Percentiles rank a stretch among this genome's conserved stretches.
phyloP scores from a whole-genome alignment of 345 rosid species.

The Syzygium jambos region DNA sequence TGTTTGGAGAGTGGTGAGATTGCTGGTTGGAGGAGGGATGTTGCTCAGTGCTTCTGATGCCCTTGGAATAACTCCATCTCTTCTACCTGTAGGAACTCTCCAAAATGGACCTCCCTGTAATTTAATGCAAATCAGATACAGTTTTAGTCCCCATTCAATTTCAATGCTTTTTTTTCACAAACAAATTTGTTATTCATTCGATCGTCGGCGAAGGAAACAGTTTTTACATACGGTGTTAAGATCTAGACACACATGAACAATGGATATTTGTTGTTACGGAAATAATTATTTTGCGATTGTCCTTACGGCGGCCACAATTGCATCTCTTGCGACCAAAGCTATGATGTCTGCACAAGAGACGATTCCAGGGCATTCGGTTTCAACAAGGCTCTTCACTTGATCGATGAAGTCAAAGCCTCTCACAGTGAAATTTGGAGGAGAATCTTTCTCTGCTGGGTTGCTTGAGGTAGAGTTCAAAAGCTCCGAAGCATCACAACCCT shows the following conservation, averaged over 20 bases:
- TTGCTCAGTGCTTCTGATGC: slow-evolving; percentile 40
- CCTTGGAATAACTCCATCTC: slow-evolving; percentile 65
- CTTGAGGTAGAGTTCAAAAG: slow-evolving; percentile 61
- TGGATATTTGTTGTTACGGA: background rate
- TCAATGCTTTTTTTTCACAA: background rate
- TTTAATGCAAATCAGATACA: background rate
- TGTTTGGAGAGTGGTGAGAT: slow-evolving; percentile 41
- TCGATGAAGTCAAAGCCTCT: slow-evolving; percentile 78
- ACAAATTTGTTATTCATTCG: background rate
- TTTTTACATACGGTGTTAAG: background rate
- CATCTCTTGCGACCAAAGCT: slow-evolving; percentile 61
- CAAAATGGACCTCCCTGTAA: slow-evolving; percentile 79
- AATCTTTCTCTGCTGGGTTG: slow-evolving; percentile 41
- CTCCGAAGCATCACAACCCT: slow-evolving; percentile 92
- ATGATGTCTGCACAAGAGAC: slow-evolving; percentile 82
- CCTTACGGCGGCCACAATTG: slow-evolving; percentile 59
- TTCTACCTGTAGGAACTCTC: slow-evolving; percentile 78
- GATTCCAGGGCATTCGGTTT: slow-evolving; percentile 59
- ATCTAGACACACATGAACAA: background rate
- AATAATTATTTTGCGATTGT: background rate
- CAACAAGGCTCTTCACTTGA: slow-evolving; percentile 48
- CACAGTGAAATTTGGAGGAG: slow-evolving; percentile 56
- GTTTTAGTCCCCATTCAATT: background rate
- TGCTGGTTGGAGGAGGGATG: slow-evolving; percentile 59
- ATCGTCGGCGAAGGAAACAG: background rate